Evolutionary conservation across 1,139 yeast genomes (phyloP).

Genomic region (Yarrowia galli): DNA sequence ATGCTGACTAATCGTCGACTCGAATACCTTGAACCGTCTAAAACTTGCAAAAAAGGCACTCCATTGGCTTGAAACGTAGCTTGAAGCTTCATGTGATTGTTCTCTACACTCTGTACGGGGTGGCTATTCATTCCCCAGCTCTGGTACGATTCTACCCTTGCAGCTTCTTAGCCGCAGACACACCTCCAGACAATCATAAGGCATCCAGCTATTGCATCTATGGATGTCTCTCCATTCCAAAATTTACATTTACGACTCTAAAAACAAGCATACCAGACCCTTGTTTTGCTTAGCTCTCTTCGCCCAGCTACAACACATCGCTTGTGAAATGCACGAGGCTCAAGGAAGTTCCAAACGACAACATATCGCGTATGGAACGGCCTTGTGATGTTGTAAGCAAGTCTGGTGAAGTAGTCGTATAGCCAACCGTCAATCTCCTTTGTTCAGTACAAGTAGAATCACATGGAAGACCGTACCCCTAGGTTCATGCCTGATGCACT

Average conservation of each 20-base stretch:
- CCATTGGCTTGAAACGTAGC: no score
- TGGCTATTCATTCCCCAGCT: no score
- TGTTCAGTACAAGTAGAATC: no score
- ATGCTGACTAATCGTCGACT: neutral
- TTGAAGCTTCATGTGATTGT: no score
- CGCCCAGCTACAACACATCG: neutral
- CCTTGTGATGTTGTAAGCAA: no score
- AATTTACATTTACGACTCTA: neutral
- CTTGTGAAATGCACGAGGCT: neutral
- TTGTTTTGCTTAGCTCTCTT: conserved; percentile 12
- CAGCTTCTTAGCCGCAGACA: neutral
- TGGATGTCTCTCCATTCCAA: neutral
- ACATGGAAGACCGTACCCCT: no score
- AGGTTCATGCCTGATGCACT: no score
- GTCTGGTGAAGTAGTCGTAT: no score
- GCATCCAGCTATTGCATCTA: neutral
- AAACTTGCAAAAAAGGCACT: neutral
- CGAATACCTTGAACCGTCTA: neutral
- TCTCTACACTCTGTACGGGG: no score
- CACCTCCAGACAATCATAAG: neutral
- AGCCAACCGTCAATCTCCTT: no score
- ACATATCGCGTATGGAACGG: no score
- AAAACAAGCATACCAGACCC: conserved; percentile 10
- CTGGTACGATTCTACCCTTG: neutral
- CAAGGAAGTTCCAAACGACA: no score